phyloP scores from a whole-genome alignment of 2,329 filamentous ascomycete species.

The Ophiocordyceps polyrhachis-furcata region DNA sequence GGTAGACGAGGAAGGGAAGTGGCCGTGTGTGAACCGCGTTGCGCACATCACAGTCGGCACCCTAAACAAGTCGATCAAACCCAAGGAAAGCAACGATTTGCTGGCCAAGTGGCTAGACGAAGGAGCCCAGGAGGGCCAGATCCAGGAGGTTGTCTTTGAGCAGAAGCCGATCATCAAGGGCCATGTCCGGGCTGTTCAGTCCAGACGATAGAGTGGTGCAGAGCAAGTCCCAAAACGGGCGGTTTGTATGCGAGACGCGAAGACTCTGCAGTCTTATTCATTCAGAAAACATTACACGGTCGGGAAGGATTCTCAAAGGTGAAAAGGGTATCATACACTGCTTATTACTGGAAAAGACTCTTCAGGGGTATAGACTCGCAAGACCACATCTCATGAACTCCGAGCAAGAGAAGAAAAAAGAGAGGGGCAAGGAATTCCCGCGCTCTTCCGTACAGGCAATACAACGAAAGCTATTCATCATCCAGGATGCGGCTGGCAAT shows the following conservation, averaged over 20 bases:
- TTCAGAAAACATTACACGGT: too few species aligned
- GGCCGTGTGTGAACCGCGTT: conserved; percentile 57
- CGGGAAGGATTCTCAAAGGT: too few species aligned
- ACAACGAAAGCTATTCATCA: conserved; percentile 38
- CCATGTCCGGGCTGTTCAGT: conserved; percentile 13
- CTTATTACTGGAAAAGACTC: neutral
- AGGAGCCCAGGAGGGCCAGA: conserved; percentile 23
- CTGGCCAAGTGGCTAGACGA: conserved; percentile 53
- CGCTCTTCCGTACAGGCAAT: neutral
- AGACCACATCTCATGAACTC: neutral
- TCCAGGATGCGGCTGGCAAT: conserved; percentile 82
- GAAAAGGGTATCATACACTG: too few species aligned
- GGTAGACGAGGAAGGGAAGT: conserved; percentile 32
- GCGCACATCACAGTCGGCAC: conserved; percentile 88
- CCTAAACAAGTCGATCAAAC: conserved; percentile 54
- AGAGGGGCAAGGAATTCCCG: neutral
- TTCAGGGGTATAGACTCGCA: neutral
- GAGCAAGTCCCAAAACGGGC: too few species aligned
- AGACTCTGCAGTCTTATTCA: too few species aligned
- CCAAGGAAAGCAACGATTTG: conserved; percentile 83
- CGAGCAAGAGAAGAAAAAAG: neutral
- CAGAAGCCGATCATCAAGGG: conserved; percentile 29
- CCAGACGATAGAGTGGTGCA: neutral
- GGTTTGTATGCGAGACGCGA: neutral
- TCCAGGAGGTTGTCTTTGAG: conserved; percentile 30